phyloP scores from a whole-genome alignment of 108 stramenopile genomes.

The Nitzschia sp. region DNA sequence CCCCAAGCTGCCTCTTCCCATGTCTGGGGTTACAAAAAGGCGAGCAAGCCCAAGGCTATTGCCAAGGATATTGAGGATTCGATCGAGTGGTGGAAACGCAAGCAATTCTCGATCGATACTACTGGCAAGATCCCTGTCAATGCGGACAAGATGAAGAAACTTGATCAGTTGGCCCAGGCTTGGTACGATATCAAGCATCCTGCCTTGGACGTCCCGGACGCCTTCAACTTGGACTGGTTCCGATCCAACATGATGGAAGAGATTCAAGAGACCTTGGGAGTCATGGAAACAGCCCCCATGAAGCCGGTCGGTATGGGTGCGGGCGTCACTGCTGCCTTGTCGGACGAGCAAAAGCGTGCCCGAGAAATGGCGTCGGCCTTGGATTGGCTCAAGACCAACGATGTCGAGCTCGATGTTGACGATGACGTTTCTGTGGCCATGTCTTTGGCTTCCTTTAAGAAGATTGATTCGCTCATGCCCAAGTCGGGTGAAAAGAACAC shows the following conservation, averaged over 20 bases:
- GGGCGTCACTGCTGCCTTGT: neutral
- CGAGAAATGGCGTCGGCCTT: conserved; percentile 51
- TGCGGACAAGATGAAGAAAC: conserved; percentile 32
- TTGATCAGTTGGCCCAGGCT: conserved; percentile 25
- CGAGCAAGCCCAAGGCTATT: conserved; percentile 31
- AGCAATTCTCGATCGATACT: conserved; percentile 18
- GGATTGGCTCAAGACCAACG: conserved; percentile 47
- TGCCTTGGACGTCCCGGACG: neutral
- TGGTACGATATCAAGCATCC: conserved; percentile 26
- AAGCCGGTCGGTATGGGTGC: neutral
- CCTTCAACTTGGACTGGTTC: conserved; percentile 33
- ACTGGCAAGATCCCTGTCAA: conserved; percentile 26
- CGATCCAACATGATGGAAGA: conserved; percentile 24
- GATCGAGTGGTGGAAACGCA: conserved; percentile 34
- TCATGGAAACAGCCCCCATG: conserved; percentile 1
- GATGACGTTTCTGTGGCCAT: conserved; percentile 38
- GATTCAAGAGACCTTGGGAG: conserved; percentile 8
- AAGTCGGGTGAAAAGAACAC: conserved; percentile 22
- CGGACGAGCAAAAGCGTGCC: conserved; percentile 43
- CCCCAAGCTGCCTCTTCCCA: conserved; percentile 22
- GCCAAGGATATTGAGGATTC: conserved; percentile 41
- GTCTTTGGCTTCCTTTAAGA: conserved; percentile 42
- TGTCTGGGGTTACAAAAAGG: conserved; percentile 34
- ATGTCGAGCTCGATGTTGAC: conserved; percentile 35
- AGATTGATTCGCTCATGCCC: conserved; percentile 42